Percentiles rank a stretch among this genome's conserved stretches.
Evolutionary conservation across 352 stramenopile species (phyloP).

Genomic region (Phytopythium oedochilum): DNA sequence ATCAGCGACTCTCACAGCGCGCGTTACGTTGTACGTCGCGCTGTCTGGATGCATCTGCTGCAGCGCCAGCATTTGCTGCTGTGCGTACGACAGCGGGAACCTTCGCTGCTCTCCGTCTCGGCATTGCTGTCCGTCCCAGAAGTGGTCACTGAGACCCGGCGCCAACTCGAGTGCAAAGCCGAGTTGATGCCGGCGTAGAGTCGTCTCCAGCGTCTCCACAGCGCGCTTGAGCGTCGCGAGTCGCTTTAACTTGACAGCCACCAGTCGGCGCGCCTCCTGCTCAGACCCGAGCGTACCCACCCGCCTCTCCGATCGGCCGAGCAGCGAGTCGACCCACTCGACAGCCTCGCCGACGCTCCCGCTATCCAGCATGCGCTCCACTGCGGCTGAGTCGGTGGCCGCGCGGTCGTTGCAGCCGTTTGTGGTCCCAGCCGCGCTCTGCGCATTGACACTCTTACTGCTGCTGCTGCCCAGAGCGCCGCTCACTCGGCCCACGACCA

Average conservation of each 20-base stretch:
- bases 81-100: conserved; percentile 33
- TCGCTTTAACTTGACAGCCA: conserved; percentile 5
- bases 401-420: background rate
- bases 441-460: too few relatives aligned
- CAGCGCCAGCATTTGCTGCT: conserved; percentile 58
- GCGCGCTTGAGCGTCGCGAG: conserved; percentile 14
- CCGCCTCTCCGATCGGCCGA: background rate
- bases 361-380: background rate
- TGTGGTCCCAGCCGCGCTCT: background rate
- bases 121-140: background rate
- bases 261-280: background rate
- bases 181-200: background rate
- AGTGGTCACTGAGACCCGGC: background rate
- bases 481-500: background rate
- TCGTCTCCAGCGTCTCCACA: conserved; percentile 4
- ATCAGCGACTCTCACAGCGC: conserved; percentile 21
- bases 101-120: background rate
- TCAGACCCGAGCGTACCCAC: background rate
- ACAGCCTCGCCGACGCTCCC: background rate
- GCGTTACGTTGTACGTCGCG: conserved; percentile 48
- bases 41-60: conserved; percentile 32
- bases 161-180: background rate
- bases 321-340: background rate
- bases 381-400: background rate
- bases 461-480: background rate